Evolutionary conservation across 345 rosid genomes (phyloP).

Genomic region (Aethionema arabicum): DNA sequence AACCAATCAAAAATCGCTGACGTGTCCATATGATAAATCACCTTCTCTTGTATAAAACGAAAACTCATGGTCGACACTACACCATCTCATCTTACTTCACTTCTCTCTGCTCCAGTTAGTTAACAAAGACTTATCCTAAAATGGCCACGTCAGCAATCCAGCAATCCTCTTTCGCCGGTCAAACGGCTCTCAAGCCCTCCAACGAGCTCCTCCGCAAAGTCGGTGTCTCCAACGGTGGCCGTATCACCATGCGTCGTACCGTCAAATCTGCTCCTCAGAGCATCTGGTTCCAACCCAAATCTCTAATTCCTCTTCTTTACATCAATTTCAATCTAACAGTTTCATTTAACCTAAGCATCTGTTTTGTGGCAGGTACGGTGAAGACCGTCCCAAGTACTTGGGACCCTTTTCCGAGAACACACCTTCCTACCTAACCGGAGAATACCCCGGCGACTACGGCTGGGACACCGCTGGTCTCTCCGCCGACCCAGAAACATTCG

Average conservation of each 20-base stretch:
- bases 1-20: slow-evolving; percentile 50
- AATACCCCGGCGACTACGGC: slow-evolving; percentile 91
- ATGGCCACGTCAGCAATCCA: slow-evolving; percentile 93
- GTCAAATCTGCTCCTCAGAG: slow-evolving; percentile 75
- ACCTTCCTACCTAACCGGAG: slow-evolving; percentile 91
- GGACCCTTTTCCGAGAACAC: slow-evolving; percentile 98
- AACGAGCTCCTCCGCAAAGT: slow-evolving; percentile 72
- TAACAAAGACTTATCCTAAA: neutral
- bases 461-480: slow-evolving; percentile 99
- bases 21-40: slow-evolving; percentile 51
- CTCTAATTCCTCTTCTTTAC: neutral
- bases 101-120: slow-evolving; percentile 12
- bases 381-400: slow-evolving; percentile 94
- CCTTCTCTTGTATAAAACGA: slow-evolving; percentile 40
- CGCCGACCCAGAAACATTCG: slow-evolving; percentile 92
- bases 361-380: slow-evolving; percentile 77
- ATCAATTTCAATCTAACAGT: neutral
- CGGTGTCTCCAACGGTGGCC: slow-evolving; percentile 60
- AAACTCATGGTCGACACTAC: slow-evolving; percentile 3
- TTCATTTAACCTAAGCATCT: neutral
- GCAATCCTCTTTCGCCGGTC: slow-evolving; percentile 79
- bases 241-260: slow-evolving; percentile 76
- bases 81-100: slow-evolving; percentile 6
- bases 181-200: slow-evolving; percentile 64
- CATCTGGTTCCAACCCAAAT: slow-evolving; percentile 60